phyloP scores from a whole-genome alignment of 345 rosid species.

The Excoecaria agallocha region DNA sequence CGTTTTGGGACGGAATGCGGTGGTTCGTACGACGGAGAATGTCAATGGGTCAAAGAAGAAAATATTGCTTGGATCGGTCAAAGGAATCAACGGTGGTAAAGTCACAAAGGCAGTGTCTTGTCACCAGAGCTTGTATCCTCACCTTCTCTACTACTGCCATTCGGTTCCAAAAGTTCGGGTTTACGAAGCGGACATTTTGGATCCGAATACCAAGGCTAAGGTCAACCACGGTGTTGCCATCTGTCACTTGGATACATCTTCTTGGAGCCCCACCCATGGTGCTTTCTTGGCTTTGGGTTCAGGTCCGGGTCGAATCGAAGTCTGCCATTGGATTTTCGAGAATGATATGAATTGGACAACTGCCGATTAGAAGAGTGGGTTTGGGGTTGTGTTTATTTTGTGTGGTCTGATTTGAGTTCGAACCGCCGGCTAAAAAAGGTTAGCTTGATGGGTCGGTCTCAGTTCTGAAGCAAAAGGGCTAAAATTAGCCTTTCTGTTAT shows the following conservation, averaged over 20 bases:
- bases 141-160: constrained; percentile 78
- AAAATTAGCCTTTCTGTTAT: background rate
- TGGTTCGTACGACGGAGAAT: constrained; percentile 58
- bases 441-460: background rate
- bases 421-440: constrained; percentile 1
- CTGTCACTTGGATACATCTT: constrained; percentile 78
- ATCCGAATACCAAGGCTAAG: constrained; percentile 39
- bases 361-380: constrained; percentile 21
- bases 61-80: constrained; percentile 56
- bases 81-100: constrained; percentile 61
- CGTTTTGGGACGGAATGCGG: constrained; percentile 54
- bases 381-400: background rate
- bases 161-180: constrained; percentile 90
- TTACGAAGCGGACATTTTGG: constrained; percentile 67
- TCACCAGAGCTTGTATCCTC: constrained; percentile 84
- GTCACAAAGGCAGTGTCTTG: constrained; percentile 78
- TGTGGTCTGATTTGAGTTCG: background rate
- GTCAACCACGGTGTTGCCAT: constrained; percentile 80
- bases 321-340: constrained; percentile 91
- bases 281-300: constrained; percentile 72
- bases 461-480: background rate
- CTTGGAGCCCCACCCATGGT: constrained; percentile 77
- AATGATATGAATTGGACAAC: constrained; percentile 75
- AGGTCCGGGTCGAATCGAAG: constrained; percentile 73
- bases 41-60: constrained; percentile 49